Evolutionary conservation across 2,329 filamentous ascomycete species (phyloP).

Genomic region (Cercospora canescens): DNA sequence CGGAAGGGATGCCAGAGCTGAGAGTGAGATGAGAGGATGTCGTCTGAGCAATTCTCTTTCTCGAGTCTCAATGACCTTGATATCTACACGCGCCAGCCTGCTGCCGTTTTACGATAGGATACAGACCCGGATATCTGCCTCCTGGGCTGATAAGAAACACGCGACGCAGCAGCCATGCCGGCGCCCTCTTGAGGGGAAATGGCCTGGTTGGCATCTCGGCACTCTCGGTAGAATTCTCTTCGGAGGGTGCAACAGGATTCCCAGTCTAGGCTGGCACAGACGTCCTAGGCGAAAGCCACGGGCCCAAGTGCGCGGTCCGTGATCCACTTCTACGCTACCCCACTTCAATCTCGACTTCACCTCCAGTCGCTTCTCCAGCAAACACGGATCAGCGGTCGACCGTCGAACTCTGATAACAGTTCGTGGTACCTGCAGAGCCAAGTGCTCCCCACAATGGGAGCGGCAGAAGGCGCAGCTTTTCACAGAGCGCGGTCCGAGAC

Average conservation of each 20-base stretch:
- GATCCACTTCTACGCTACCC: constrained; percentile 7
- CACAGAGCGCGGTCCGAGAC: constrained; percentile 6
- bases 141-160: constrained; percentile 17
- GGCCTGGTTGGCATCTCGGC: constrained; percentile 11
- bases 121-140: constrained; percentile 6
- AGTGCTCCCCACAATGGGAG: not conserved
- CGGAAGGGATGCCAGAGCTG: not conserved
- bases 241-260: not conserved
- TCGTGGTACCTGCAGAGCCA: constrained; percentile 15
- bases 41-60: not conserved
- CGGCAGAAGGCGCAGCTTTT: not conserved
- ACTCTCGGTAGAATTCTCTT: constrained; percentile 6
- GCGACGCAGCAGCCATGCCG: constrained; percentile 3
- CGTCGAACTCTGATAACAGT: constrained; percentile 20
- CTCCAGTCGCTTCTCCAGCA: constrained; percentile 4
- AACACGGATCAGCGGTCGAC: constrained; percentile 1
- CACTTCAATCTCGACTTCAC: constrained; percentile 4
- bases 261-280: not conserved
- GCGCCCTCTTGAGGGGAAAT: constrained; percentile 6
- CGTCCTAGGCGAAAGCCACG: not conserved
- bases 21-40: not conserved
- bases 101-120: constrained; percentile 5
- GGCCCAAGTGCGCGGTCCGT: constrained; percentile 13
- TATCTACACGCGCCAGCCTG: constrained; percentile 12
- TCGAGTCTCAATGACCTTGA: constrained; percentile 6